Percentiles rank a stretch among this genome's conserved stretches.
Evolutionary conservation across 73 alveolate species (phyloP).

Genomic region (Symbiodinium natans): DNA sequence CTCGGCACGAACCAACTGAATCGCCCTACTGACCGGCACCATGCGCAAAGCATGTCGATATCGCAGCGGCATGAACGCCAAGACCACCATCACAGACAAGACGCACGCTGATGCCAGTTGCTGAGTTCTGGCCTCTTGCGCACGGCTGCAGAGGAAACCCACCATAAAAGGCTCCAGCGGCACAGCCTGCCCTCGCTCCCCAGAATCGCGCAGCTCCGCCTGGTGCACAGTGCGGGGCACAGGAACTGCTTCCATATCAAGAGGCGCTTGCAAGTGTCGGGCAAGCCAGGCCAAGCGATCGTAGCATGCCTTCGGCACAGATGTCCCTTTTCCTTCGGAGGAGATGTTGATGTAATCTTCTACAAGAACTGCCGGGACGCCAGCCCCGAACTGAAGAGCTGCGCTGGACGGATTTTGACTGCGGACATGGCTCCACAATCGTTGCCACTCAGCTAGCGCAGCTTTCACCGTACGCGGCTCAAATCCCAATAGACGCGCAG

Average conservation of each 20-base stretch:
- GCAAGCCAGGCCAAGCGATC: neutral
- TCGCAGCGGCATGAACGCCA: neutral
- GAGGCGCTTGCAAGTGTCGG: neutral
- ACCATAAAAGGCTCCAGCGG: conserved; percentile 1
- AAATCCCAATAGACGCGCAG: neutral
- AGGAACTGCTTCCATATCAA: neutral
- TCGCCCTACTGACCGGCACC: neutral
- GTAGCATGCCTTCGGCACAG: neutral
- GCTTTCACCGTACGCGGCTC: neutral
- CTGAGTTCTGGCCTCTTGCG: neutral
- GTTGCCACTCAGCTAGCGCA: neutral
- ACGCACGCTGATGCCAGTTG: neutral
- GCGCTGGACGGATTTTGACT: neutral
- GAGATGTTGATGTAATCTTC: neutral
- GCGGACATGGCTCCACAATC: neutral
- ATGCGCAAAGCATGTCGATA: neutral
- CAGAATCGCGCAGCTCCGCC: neutral
- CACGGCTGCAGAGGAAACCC: neutral
- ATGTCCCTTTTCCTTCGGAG: neutral
- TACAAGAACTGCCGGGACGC: neutral
- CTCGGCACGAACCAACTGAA: neutral
- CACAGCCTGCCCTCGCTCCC: neutral
- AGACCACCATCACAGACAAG: neutral
- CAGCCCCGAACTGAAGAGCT: neutral
- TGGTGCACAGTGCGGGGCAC: neutral